Percentiles rank a stretch among this genome's conserved stretches.
These are phyloP conservation scores for Powellomyces hirtus DNA, from an alignment of 192 early-diverging fungal genomes.

Conservation along the genomic window DNA sequence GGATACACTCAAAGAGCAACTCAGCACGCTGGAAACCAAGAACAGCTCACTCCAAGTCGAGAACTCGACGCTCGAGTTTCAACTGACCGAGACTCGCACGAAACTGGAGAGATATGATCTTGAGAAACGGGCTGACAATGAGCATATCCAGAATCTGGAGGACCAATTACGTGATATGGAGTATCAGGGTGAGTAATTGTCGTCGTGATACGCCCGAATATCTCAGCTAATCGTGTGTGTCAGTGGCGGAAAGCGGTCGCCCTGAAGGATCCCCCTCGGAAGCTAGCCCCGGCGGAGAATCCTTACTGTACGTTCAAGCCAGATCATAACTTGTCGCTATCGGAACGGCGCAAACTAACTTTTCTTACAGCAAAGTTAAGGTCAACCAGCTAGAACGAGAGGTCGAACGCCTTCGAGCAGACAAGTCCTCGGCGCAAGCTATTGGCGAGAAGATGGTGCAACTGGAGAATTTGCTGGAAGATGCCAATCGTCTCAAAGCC, in stretches of 20 bases:
- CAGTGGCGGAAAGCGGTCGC: neutral
- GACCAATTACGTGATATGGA: slow-evolving; percentile 82
- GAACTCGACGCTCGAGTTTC: slow-evolving; percentile 70
- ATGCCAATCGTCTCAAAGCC: slow-evolving; percentile 55
- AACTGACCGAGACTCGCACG: slow-evolving; percentile 56
- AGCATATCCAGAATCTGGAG: slow-evolving; percentile 75
- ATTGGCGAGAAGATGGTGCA: slow-evolving; percentile 37
- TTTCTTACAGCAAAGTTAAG: too few species aligned
- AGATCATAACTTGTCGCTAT: too few species aligned
- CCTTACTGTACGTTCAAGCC: too few species aligned
- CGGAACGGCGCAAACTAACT: too few species aligned
- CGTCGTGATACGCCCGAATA: neutral
- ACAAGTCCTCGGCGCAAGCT: slow-evolving; percentile 22
- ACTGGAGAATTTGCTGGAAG: slow-evolving; percentile 62
- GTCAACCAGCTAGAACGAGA: slow-evolving; percentile 64
- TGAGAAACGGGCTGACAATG: slow-evolving; percentile 66
- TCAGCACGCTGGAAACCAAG: slow-evolving; percentile 69
- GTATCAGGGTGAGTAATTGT: neutral
- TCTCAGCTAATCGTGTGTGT: neutral
- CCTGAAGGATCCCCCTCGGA: neutral
- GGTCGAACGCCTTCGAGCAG: slow-evolving; percentile 35
- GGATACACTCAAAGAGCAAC: slow-evolving; percentile 85
- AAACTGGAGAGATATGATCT: slow-evolving; percentile 64
- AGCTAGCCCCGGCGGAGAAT: too few species aligned
- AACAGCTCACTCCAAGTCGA: slow-evolving; percentile 66